Base-by-base conservation (phyloP, 1,284 basidiomycete genomes). In the Apiotrichum gracile region DNA sequence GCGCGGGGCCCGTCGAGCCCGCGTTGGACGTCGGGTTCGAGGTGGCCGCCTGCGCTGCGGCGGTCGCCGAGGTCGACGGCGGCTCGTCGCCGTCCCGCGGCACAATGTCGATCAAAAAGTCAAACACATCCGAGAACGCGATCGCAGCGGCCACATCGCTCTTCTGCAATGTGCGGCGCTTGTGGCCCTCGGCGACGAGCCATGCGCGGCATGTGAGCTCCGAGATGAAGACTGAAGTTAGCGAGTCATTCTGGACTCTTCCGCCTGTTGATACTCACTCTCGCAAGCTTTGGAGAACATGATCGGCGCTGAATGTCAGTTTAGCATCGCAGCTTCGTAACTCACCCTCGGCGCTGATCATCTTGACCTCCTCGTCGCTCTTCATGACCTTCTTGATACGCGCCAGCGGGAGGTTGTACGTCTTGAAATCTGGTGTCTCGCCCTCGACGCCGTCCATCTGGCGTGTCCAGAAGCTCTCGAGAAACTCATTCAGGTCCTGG, bases 301-400 rank as follows among this genome's bases (percentile, higher is more conserved):
- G 55, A 96, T 88, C 8, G 91, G 91, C 16, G 90, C 91, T 88
- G 71, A 17, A 14, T 12, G 40, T 50, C 48, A 54, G 48, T 19
- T 2, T 19, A 13, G 3, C 8, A 8, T 9, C n/a, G 21, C 38
- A 19, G 10, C 1, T 19, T 17, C 4, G 33, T 27, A 24, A 52
- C 81, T 64, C 73, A 88, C 87, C 87, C 75, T 94, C 91, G 47
- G 90, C 89, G 54, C 90, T 89, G 65, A 96, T 94, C 91, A 94
- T 96, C 90, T 91, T 91, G 60, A 96, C 90, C 64, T 94, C 91
- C 22, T 91, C 91, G 78, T 96, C 91, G 72, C 86, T 91, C 80
- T 96, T 96, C 89, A 96, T 96, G 60, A 96, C 92, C 74, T 96
- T 94, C 79, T 96, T 96, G 65, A 96, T 94, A 68, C 91, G 80